A percentile compares a stretch with the other conserved stretches of the same genome.
phyloP scores from a whole-genome alignment of 1,139 yeast species.

The Suhomyces panamericanus region DNA sequence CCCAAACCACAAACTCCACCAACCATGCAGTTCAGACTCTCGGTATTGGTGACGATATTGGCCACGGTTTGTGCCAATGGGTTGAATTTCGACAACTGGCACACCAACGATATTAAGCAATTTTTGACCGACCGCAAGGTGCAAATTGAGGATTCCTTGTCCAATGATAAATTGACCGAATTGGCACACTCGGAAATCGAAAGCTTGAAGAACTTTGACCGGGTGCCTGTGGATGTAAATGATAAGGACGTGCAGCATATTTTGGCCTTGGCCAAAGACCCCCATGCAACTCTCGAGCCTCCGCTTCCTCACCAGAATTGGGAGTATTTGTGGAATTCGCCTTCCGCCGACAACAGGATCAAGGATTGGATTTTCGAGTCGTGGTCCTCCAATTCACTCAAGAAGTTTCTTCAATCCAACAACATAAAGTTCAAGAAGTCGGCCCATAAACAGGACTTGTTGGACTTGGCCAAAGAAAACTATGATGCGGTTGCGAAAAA shows the following conservation, averaged over 20 bases:
- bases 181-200: slow-evolving; percentile 36
- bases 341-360: slow-evolving; percentile 9
- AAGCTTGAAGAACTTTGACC: slow-evolving; percentile 19
- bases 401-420: slow-evolving; percentile 35
- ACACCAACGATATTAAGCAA: slow-evolving; percentile 26
- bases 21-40: slow-evolving; percentile 5
- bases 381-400: slow-evolving; percentile 44
- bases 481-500: slow-evolving; percentile 37
- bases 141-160: slow-evolving; percentile 20
- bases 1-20: not conserved
- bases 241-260: slow-evolving; percentile 20
- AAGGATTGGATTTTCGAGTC: slow-evolving; percentile 49
- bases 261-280: slow-evolving; percentile 20
- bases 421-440: slow-evolving; percentile 31
- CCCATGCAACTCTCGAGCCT: slow-evolving; percentile 16
- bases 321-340: slow-evolving; percentile 13
- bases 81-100: slow-evolving; percentile 19
- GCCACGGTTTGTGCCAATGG: slow-evolving; percentile 13
- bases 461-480: slow-evolving; percentile 36
- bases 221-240: slow-evolving; percentile 14
- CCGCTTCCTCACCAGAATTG: slow-evolving; percentile 20
- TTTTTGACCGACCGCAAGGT: slow-evolving; percentile 39
- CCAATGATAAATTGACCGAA: slow-evolving; percentile 33
- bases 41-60: slow-evolving; percentile 3
- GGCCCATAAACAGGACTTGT: slow-evolving; percentile 33